These are phyloP conservation scores for Colletotrichum tropicale DNA, from an alignment of 2,329 filamentous ascomycete species.

Conservation along the genomic window DNA sequence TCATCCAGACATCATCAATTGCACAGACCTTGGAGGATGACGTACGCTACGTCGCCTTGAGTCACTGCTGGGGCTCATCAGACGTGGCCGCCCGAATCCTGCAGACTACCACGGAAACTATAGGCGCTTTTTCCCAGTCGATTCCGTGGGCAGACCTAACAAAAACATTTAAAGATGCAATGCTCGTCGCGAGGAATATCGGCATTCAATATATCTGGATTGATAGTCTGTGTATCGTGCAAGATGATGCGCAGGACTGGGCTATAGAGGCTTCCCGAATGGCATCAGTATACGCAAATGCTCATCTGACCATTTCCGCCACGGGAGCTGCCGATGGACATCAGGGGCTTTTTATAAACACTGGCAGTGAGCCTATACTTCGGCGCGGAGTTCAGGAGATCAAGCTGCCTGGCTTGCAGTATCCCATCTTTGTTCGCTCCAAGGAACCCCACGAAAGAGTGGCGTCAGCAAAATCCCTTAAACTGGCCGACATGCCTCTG, in stretches of 20 bases:
- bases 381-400: neutral
- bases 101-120: neutral
- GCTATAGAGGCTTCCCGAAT: neutral
- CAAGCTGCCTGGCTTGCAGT: neutral
- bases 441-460: accelerated
- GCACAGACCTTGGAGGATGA: neutral
- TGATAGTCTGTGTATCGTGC: neutral
- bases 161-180: neutral
- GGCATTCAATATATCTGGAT: neutral
- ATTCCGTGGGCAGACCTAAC: neutral
- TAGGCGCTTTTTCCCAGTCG: accelerated
- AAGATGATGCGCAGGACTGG: neutral
- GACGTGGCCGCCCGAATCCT: accelerated
- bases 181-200: accelerated
- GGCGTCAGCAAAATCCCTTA: accelerated
- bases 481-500: neutral
- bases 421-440: neutral
- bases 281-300: neutral
- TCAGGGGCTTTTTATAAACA: neutral
- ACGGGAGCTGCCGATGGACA: neutral
- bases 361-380: accelerated
- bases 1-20: neutral
- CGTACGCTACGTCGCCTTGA: neutral
- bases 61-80: neutral
- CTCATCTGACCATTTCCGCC: neutral